Evolutionary conservation across 768 basidiomycete genomes (phyloP).

Genomic region (Dictyophora rubrovolvata): DNA sequence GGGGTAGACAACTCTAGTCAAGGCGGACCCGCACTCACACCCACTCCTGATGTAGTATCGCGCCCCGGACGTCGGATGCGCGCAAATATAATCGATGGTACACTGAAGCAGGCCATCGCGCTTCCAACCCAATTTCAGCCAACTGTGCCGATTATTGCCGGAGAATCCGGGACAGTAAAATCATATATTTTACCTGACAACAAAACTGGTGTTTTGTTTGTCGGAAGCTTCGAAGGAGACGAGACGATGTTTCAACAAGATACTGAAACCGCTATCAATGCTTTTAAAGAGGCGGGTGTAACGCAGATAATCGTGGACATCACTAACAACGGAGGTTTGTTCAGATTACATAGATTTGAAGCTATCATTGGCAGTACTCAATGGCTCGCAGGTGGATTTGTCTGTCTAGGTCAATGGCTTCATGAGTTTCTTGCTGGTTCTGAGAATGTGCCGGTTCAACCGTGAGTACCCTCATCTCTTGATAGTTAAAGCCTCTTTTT

Average conservation of each 20-base stretch:
- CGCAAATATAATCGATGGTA: conserved; percentile 32
- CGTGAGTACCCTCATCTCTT: neutral
- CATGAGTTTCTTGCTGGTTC: conserved; percentile 46
- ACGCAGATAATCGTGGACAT: conserved; percentile 46
- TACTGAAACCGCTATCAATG: conserved; percentile 31
- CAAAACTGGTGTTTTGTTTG: conserved; percentile 44
- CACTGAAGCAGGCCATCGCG: conserved; percentile 29
- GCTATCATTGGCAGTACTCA: neutral
- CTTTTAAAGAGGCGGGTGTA: conserved; percentile 40
- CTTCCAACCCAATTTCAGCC: conserved; percentile 42
- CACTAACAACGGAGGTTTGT: conserved; percentile 52
- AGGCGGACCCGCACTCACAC: conserved; percentile 11
- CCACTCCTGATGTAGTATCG: conserved; percentile 24
- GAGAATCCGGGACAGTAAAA: conserved; percentile 43
- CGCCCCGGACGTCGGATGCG: conserved; percentile 10
- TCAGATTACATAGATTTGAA: neutral
- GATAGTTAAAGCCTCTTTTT: neutral
- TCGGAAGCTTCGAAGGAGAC: conserved; percentile 44
- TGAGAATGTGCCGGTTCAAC: conserved; percentile 34
- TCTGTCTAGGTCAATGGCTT: conserved; percentile 53
- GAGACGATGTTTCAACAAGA: conserved; percentile 44
- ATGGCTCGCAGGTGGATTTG: conserved; percentile 38
- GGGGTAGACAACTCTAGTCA: conserved; percentile 32
- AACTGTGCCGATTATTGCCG: conserved; percentile 32
- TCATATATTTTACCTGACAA: conserved; percentile 46